Conservation (phyloP, 352 stramenopile species). For the Globisporangium cederbergense region DNA sequence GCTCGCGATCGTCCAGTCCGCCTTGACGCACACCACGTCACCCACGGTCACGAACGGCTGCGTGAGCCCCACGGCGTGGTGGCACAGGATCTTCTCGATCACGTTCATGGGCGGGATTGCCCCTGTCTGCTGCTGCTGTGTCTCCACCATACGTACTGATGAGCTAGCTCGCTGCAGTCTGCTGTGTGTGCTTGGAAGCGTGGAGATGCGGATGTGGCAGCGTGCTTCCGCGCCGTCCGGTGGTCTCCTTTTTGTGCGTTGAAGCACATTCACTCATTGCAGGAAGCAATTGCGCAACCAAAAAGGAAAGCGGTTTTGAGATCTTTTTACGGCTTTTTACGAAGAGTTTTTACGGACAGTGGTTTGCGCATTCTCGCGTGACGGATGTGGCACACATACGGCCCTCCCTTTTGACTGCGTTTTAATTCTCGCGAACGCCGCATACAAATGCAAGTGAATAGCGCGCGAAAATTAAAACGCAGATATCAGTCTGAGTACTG, state of each 20-base stretch:
- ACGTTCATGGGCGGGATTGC: conserved; percentile 63
- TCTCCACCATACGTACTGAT: conserved; percentile 1
- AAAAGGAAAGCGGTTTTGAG: not conserved
- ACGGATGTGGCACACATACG: too few relatives aligned
- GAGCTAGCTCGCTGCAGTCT: not conserved
- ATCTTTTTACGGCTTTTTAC: conserved; percentile 13
- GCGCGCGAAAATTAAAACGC: too few relatives aligned
- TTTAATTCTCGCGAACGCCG: too few relatives aligned
- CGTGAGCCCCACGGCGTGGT: conserved; percentile 53
- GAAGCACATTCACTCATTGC: conserved; percentile 1
- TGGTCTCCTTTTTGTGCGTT: conserved; percentile 10
- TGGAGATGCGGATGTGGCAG: conserved; percentile 10
- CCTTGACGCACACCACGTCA: conserved; percentile 74
- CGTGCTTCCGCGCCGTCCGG: not conserved
- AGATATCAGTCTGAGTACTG: too few relatives aligned
- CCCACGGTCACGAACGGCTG: conserved; percentile 52
- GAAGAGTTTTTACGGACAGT: not conserved
- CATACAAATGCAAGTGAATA: too few relatives aligned
- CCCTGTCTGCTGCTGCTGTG: conserved; percentile 6
- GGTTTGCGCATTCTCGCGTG: conserved; percentile 12
- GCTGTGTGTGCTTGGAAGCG: conserved; percentile 7
- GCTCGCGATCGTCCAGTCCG: conserved; percentile 77
- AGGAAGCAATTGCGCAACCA: conserved; percentile 5
- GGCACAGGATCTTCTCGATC: conserved; percentile 85
- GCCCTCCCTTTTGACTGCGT: too few relatives aligned